Base-by-base conservation (phyloP, 192 early-diverging fungal genomes). In the Podochytrium sp. region DNA sequence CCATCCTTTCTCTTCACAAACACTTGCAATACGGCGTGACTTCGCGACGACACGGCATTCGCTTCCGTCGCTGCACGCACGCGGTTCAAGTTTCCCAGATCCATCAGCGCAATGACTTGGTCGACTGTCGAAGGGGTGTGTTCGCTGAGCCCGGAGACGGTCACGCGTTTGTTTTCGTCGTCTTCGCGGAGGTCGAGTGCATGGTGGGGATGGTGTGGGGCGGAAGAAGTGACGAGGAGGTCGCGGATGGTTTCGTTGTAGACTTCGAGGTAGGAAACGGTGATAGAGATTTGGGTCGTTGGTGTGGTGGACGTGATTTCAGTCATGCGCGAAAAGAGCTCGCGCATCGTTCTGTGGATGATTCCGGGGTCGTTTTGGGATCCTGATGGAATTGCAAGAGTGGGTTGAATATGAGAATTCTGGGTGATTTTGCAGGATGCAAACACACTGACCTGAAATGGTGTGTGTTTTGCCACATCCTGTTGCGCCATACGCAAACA, bases 381-480 rank as follows among this genome's bases (percentile, higher is more conserved):
- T 3, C 90, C 90, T 61, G 73, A 78, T 18, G n/a, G 33, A 18
- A 33, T 71, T 32, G 35, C n/a, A 14, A 27, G 52, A 3, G 20
- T 71, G 68, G 16, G 20, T 14, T 37, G 23, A 1, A 64, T 10
- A 55, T 20, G n/a, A n/a, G 20, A 58, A 18, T 55, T 2, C n/a
- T 40, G 32, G 18, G n/a, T 38, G 35, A 33, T 37, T 35, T 71
- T 40, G 30, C 7, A 30, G 56, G 27, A 64, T 33, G 40, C 23
- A 27, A 34, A 5, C 23, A n/a, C n/a, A 25, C 33, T 14, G 39
- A 77, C 76, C 76, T 18, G 79, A 64, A 27, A 92, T 92, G 2
- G 93, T 94, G 69, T 91, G 87, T 0, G 93, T 93, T 55, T 94
- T 94, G 25, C 93, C 93, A 49, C 89, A 90, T 20, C 59, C 59